phyloP scores from a whole-genome alignment of 441 rosid species.

The Populus hybrid region DNA sequence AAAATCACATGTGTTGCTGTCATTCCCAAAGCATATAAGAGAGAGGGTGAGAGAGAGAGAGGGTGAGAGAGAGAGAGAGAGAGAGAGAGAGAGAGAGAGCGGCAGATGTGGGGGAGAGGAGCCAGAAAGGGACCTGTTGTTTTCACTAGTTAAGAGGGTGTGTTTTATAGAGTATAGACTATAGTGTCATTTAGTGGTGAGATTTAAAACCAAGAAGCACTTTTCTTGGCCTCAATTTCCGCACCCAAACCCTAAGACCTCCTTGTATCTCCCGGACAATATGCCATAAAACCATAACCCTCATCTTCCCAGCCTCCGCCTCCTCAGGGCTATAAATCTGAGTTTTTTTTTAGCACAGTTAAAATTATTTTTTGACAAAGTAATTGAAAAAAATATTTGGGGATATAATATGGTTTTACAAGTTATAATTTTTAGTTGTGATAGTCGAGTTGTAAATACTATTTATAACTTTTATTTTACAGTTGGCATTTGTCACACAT shows the following conservation, averaged over 20 bases:
- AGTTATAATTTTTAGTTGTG: too few relatives aligned
- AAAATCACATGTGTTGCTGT: constrained; percentile 38
- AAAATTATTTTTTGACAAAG: too few relatives aligned
- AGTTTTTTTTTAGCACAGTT: too few relatives aligned
- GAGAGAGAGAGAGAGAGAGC: constrained; percentile 22
- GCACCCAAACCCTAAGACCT: constrained; percentile 31
- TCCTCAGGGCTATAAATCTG: constrained; percentile 20
- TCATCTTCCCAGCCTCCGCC: constrained; percentile 10
- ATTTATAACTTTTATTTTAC: too few relatives aligned
- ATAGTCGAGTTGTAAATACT: too few relatives aligned
- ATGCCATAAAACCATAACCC: constrained; percentile 7
- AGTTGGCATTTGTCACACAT: fast-evolving
- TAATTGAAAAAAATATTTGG: too few relatives aligned
- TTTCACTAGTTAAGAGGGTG: constrained; percentile 57
- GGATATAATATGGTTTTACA: too few relatives aligned
- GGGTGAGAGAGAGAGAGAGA: constrained; percentile 17
- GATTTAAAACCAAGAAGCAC: constrained; percentile 10
- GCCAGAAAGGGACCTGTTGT: constrained; percentile 75
- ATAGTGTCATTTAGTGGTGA: constrained; percentile 17
- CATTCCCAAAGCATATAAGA: constrained; percentile 41
- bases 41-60: constrained; percentile 18
- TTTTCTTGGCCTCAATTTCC: constrained; percentile 37
- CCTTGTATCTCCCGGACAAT: constrained; percentile 35
- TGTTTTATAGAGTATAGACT: constrained; percentile 6
- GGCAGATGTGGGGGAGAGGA: constrained; percentile 62